phyloP scores from a whole-genome alignment of 2,329 filamentous ascomycete species.

The Pseudogymnoascus sp. region DNA sequence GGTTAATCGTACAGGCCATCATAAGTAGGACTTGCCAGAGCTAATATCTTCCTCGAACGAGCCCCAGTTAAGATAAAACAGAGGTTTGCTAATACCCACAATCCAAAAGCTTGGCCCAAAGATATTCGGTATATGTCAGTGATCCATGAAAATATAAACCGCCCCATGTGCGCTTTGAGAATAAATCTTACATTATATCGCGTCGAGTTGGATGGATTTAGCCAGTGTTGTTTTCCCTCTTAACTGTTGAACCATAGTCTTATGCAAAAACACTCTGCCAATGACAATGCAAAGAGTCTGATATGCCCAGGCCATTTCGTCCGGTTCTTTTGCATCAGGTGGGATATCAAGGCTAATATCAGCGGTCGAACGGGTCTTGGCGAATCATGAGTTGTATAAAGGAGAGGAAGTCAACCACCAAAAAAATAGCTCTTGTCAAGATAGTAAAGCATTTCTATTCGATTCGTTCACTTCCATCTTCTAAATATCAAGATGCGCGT shows the following conservation, averaged over 20 bases:
- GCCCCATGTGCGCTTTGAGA: not conserved
- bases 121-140: not conserved
- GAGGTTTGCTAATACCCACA: not conserved
- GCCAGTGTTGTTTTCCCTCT: not conserved
- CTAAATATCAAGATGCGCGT: not conserved
- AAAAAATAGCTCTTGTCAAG: not conserved
- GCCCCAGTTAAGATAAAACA: not conserved
- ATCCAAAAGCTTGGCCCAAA: not conserved
- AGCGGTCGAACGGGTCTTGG: not conserved
- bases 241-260: not conserved
- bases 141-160: not conserved
- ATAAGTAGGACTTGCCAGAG: not conserved
- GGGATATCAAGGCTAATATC: slow-evolving; percentile 1
- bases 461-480: not conserved
- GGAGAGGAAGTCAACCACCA: not conserved
- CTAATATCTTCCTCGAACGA: not conserved
- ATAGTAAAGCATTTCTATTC: not conserved
- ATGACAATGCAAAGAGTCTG: not conserved
- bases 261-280: not conserved
- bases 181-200: not conserved
- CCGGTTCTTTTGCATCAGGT: not conserved
- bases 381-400: not conserved
- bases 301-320: not conserved
- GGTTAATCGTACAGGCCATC: not conserved
- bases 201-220: not conserved